A percentile compares a stretch with the other conserved stretches of the same genome.
These are phyloP conservation scores for Spathaspora passalidarum DNA, from an alignment of 805 yeast species.

Conservation along the genomic window DNA sequence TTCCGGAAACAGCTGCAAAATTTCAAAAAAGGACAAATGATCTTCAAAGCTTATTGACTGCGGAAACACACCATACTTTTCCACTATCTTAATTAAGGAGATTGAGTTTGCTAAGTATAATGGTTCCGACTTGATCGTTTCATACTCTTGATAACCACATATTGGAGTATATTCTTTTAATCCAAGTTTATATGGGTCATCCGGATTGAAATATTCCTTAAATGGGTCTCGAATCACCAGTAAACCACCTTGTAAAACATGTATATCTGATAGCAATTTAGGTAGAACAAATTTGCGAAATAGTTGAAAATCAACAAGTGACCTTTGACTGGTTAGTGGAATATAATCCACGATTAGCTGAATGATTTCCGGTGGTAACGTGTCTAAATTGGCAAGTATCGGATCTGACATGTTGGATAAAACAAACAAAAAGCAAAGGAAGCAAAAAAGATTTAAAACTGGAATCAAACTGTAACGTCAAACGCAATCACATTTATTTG, in stretches of 20 bases:
- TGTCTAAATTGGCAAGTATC: background rate
- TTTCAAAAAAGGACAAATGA: slow-evolving; percentile 1
- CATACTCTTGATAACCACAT: background rate
- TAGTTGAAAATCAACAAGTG: background rate
- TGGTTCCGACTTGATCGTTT: background rate
- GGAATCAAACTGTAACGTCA: too few species aligned
- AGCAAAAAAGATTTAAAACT: background rate
- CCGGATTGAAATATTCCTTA: too few species aligned
- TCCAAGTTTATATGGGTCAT: background rate
- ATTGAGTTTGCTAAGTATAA: background rate
- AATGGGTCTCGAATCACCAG: too few species aligned
- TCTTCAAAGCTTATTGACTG: background rate
- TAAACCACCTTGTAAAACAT: background rate
- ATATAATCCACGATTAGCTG: slow-evolving; percentile 1
- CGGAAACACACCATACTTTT: background rate
- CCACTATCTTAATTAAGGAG: background rate
- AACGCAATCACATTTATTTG: background rate
- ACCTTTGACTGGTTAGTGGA: background rate
- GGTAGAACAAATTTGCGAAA: slow-evolving; percentile 2
- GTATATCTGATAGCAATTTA: background rate
- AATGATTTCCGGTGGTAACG: slow-evolving; percentile 3
- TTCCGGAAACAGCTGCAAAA: background rate
- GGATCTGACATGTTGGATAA: background rate
- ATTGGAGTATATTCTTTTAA: slow-evolving; percentile 2
- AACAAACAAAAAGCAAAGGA: background rate